Percentiles rank a stretch among this genome's conserved stretches.
phyloP scores from a whole-genome alignment of 176 grass and related monocot genomes.

The Saccharum officinarum region DNA sequence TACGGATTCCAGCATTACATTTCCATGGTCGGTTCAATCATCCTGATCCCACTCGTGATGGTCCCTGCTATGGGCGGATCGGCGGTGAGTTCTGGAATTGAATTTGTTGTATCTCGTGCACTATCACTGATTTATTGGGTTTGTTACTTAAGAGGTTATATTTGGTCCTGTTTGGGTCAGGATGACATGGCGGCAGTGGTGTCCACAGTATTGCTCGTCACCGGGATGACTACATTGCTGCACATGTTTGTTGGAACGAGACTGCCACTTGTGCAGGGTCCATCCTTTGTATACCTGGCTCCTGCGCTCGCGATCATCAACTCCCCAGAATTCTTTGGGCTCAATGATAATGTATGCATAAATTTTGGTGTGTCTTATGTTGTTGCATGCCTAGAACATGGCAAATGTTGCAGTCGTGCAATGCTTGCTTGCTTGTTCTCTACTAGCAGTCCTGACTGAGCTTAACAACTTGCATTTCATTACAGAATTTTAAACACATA shows the following conservation, averaged over 20 bases:
- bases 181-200: conserved; percentile 87
- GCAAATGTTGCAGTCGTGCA: conserved; percentile 7
- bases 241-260: conserved; percentile 89
- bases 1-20: conserved; percentile 90
- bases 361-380: neutral
- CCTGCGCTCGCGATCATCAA: conserved; percentile 81
- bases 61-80: conserved; percentile 94
- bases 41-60: conserved; percentile 80
- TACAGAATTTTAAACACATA: conserved; percentile 97
- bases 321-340: conserved; percentile 84
- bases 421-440: neutral
- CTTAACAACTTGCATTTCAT: conserved; percentile 8
- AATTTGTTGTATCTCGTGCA: conserved; percentile 14
- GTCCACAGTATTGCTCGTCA: conserved; percentile 82
- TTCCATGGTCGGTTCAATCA: conserved; percentile 97
- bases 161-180: conserved; percentile 45
- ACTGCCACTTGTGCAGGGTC: conserved; percentile 86
- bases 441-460: neutral
- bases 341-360: conserved; percentile 85
- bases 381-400: conserved; percentile 2
- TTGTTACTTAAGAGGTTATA: neutral
- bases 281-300: conserved; percentile 96
- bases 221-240: conserved; percentile 76
- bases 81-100: conserved; percentile 51
- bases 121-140: neutral